These are phyloP conservation scores for Xylariaceae sp. DNA, from an alignment of 2,329 filamentous ascomycete species.

Conservation along the genomic window DNA sequence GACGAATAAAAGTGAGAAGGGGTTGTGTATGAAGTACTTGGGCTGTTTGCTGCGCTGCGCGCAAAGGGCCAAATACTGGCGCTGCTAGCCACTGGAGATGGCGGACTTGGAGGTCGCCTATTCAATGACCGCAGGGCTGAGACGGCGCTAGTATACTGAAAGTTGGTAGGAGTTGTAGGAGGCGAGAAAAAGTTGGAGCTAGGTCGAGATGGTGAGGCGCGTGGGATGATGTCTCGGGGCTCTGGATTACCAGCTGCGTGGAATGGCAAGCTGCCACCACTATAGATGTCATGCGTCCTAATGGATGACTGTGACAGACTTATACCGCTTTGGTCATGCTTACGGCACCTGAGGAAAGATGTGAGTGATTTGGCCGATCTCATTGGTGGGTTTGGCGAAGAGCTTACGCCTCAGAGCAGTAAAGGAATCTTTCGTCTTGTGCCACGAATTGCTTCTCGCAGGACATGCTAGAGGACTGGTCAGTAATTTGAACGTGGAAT, in stretches of 20 bases:
- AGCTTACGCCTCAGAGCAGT: conserved; percentile 61
- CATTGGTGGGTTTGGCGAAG: conserved; percentile 15
- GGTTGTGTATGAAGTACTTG: conserved; percentile 49
- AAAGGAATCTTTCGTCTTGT: conserved; percentile 53
- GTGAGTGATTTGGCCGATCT: conserved; percentile 22
- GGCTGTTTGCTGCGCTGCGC: conserved; percentile 48
- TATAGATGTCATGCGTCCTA: conserved; percentile 30
- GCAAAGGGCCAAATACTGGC: conserved; percentile 52
- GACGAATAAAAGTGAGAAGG: conserved; percentile 44
- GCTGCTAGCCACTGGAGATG: conserved; percentile 46
- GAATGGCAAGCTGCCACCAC: conserved; percentile 38
- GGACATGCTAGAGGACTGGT: conserved; percentile 49
- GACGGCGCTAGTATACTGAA: conserved; percentile 48
- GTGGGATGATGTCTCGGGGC: conserved; percentile 59
- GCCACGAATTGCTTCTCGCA: conserved; percentile 65
- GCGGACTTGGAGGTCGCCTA: conserved; percentile 52
- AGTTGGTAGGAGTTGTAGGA: conserved; percentile 46
- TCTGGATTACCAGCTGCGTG: conserved; percentile 46
- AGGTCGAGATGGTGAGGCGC: conserved; percentile 59
- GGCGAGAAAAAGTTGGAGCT: conserved; percentile 53
- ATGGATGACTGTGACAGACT: conserved; percentile 26
- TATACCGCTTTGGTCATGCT: conserved; percentile 44
- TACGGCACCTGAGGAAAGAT: conserved; percentile 44
- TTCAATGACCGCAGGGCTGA: conserved; percentile 53
- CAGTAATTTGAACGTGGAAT: conserved; percentile 25